These are phyloP conservation scores for Galeopsis tetrahit DNA, from an alignment of 257 asterid species.

Conservation along the genomic window DNA sequence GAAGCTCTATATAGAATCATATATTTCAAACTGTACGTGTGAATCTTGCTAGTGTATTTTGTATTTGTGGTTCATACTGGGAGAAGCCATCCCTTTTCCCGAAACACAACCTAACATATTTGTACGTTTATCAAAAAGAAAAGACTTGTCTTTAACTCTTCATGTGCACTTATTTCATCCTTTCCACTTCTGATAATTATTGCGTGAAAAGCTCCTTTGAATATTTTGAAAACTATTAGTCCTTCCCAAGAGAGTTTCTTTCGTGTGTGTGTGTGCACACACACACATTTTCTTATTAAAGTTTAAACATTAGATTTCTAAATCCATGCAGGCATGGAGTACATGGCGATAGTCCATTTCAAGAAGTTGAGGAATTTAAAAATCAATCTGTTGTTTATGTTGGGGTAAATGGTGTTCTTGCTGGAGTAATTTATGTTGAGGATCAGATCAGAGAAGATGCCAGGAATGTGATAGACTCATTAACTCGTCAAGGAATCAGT, in stretches of 20 bases:
- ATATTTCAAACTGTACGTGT: neutral
- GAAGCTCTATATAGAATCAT: neutral
- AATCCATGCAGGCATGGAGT: constrained; percentile 78
- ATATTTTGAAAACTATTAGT: neutral
- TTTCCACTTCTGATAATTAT: constrained; percentile 8
- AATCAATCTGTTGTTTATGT: constrained; percentile 93
- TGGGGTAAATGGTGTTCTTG: constrained; percentile 82
- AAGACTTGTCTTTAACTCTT: neutral
- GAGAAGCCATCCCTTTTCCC: neutral
- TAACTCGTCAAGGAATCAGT: constrained; percentile 76
- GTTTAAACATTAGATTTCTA: neutral
- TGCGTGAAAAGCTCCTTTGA: constrained; percentile 15
- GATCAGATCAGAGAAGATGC: constrained; percentile 99
- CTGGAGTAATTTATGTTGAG: constrained; percentile 91
- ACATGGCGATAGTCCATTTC: constrained; percentile 57
- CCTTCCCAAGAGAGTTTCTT: neutral
- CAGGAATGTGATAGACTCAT: constrained; percentile 70
- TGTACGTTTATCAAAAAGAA: neutral
- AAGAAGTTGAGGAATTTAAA: constrained; percentile 76
- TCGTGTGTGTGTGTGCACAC: neutral
- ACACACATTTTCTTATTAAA: constrained; percentile 12
- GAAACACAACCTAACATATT: neutral
- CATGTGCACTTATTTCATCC: constrained; percentile 11
- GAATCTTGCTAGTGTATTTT: neutral
- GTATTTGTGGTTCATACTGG: constrained; percentile 10